Percentiles rank a stretch among this genome's conserved stretches.
Evolutionary conservation across 768 basidiomycete species (phyloP).

Genomic region (Brasilioporus rufonigricans): DNA sequence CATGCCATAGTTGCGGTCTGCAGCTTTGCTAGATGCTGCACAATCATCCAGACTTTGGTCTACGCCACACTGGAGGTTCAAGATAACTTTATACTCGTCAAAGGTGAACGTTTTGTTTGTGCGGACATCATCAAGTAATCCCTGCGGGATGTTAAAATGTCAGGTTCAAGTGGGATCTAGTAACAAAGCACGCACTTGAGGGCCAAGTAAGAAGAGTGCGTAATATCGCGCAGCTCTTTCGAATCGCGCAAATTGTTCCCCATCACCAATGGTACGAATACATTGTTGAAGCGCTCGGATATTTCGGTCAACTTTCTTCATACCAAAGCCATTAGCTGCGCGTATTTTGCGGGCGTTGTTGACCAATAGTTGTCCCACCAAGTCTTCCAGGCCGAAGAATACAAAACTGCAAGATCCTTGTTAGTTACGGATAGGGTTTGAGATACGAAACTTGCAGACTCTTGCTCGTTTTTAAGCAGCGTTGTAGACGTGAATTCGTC

Average conservation of each 20-base stretch:
- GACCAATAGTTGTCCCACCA: constrained; percentile 84
- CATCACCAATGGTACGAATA: constrained; percentile 70
- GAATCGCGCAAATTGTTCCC: constrained; percentile 63
- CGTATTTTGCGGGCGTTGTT: constrained; percentile 69
- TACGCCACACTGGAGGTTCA: constrained; percentile 86
- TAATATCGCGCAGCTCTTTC: constrained; percentile 79
- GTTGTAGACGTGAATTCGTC: constrained; percentile 67
- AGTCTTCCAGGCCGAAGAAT: constrained; percentile 78
- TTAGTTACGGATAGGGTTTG: not conserved
- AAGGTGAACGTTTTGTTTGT: constrained; percentile 68
- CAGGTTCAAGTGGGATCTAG: not conserved
- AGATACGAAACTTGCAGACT: constrained; percentile 42
- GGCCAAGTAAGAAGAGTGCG: constrained; percentile 68
- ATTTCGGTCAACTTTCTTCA: constrained; percentile 85
- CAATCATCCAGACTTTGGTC: constrained; percentile 56
- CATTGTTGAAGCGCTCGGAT: constrained; percentile 91
- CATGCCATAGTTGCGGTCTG: constrained; percentile 76
- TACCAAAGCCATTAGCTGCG: constrained; percentile 67
- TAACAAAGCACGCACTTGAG: constrained; percentile 52
- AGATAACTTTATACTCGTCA: constrained; percentile 90
- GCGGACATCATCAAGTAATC: constrained; percentile 73
- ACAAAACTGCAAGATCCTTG: constrained; percentile 58
- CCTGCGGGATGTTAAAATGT: constrained; percentile 40
- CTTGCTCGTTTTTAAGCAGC: constrained; percentile 61
- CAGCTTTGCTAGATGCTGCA: constrained; percentile 48